phyloP scores from a whole-genome alignment of 2,329 filamentous ascomycete genomes.

The Diplodia corticola region DNA sequence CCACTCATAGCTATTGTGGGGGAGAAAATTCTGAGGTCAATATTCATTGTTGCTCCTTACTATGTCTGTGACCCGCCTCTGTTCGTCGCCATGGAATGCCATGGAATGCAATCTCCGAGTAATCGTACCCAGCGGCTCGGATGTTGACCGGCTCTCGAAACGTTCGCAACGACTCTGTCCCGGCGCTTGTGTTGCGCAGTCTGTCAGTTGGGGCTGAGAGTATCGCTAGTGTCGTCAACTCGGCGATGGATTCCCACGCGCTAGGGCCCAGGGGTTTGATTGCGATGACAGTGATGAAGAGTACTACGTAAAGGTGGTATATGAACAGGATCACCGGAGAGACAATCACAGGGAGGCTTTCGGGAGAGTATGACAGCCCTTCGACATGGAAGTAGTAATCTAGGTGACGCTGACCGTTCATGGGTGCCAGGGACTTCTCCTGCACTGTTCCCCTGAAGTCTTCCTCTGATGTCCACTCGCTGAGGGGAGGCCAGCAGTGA shows the following conservation, averaged over 20 bases:
- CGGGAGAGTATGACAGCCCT: not conserved
- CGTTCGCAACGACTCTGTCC: not conserved
- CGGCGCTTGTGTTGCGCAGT: not conserved
- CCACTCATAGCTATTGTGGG: too few species aligned
- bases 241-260: conserved; percentile 12
- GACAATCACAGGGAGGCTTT: not conserved
- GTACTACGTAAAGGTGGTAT: not conserved
- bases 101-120: not conserved
- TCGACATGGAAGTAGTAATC: too few species aligned
- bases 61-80: not conserved
- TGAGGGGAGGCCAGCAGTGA: too few species aligned
- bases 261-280: not conserved
- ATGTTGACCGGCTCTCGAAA: not conserved
- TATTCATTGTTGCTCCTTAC: not conserved
- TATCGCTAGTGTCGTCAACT: not conserved
- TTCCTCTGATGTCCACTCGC: too few species aligned
- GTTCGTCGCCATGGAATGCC: too few species aligned
- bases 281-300: not conserved
- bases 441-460: fast-evolving
- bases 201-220: not conserved
- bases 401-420: too few species aligned
- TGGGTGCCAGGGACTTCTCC: too few species aligned
- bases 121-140: not conserved
- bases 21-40: too few species aligned
- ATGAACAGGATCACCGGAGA: not conserved